A percentile compares a stretch with the other conserved stretches of the same genome.
Evolutionary conservation across 2,329 filamentous ascomycete genomes (phyloP).

Genomic region (Nemania diffusa): DNA sequence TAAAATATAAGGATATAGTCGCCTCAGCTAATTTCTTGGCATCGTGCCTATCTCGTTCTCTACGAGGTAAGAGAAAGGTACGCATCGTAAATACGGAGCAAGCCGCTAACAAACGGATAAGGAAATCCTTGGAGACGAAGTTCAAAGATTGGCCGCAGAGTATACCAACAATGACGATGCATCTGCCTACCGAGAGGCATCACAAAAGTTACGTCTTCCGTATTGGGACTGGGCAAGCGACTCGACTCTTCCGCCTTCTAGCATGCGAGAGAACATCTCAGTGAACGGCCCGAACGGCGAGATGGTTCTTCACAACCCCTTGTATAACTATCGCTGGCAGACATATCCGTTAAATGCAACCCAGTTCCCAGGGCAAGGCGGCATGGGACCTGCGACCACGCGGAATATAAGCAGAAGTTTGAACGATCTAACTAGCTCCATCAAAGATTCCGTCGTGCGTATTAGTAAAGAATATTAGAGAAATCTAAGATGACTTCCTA

Average conservation of each 20-base stretch:
- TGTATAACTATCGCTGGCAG: constrained; percentile 63
- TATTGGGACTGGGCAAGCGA: constrained; percentile 66
- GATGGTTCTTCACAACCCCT: constrained; percentile 60
- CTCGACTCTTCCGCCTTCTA: constrained; percentile 55
- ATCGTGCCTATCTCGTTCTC: constrained; percentile 64
- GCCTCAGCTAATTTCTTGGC: constrained; percentile 64
- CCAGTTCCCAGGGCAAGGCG: constrained; percentile 51
- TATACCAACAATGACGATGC: constrained; percentile 52
- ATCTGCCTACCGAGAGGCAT: constrained; percentile 56
- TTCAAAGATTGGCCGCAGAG: constrained; percentile 57
- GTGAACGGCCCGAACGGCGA: constrained; percentile 56
- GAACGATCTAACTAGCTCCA: constrained; percentile 40
- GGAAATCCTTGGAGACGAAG: constrained; percentile 63
- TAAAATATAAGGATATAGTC: constrained; percentile 49
- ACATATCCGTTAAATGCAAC: constrained; percentile 49
- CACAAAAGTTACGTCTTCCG: constrained; percentile 59
- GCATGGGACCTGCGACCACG: constrained; percentile 51
- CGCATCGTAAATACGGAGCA: not conserved
- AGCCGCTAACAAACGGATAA: constrained; percentile 43
- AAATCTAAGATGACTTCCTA: constrained; percentile 3
- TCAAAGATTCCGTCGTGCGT: constrained; percentile 57
- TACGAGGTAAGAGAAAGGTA: constrained; percentile 58
- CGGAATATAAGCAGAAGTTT: constrained; percentile 49
- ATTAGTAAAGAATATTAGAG: not conserved
- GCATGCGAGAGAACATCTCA: constrained; percentile 50